Conservation (phyloP, 2,329 filamentous ascomycete species). For the Monilinia vaccinii-corymbosi region DNA sequence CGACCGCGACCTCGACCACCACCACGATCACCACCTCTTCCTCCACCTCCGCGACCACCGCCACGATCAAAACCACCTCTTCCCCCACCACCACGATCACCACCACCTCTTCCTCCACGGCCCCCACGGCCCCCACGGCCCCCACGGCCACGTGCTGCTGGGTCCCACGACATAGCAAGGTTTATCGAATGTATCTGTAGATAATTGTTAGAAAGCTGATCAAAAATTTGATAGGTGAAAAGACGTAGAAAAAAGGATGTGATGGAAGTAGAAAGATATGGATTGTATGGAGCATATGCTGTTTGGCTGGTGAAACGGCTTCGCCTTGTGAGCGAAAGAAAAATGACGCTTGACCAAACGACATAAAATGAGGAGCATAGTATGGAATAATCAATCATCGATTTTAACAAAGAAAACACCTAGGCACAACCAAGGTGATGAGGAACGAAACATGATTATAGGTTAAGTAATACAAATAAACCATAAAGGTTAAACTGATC, state of each 20-base stretch:
- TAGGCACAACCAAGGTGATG: not conserved
- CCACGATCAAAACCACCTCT: constrained; percentile 27
- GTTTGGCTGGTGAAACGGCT: not conserved
- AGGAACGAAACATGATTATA: not conserved
- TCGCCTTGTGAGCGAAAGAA: not conserved
- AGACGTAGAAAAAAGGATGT: not conserved
- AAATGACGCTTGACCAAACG: not conserved
- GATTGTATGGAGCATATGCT: not conserved
- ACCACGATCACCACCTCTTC: constrained; percentile 25
- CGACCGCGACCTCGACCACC: constrained; percentile 25
- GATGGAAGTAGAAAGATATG: not conserved
- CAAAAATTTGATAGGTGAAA: not conserved
- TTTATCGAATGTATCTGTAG: not conserved
- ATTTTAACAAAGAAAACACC: not conserved
- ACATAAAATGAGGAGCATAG: not conserved
- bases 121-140: not conserved
- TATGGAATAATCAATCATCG: not conserved
- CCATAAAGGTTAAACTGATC: not conserved
- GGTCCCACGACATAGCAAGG: constrained; percentile 2
- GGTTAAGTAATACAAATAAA: not conserved
- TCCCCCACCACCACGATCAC: constrained; percentile 26
- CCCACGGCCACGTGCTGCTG: not conserved
- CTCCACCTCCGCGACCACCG: constrained; percentile 18
- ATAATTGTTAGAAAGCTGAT: not conserved
- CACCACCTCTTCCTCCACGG: constrained; percentile 2